Conservation (phyloP, 306 rosid species). For the Sphenostylis stenocarpa region DNA sequence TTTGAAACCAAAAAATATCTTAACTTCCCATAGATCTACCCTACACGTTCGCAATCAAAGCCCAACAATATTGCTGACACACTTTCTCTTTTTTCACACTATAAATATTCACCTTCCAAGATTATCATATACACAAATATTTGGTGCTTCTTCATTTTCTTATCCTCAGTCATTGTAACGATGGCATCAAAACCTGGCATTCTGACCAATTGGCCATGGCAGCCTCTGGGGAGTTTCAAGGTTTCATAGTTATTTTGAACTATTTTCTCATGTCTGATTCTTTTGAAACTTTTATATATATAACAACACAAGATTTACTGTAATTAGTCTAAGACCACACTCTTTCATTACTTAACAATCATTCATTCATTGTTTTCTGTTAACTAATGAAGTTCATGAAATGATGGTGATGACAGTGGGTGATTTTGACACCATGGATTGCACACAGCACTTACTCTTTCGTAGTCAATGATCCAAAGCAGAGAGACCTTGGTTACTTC, state of each 20-base stretch:
- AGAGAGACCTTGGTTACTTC: slow-evolving; percentile 41
- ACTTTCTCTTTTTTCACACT: background rate
- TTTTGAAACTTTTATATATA: too few species aligned
- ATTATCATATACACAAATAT: background rate
- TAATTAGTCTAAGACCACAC: too few species aligned
- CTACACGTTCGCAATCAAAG: background rate
- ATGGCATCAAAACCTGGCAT: slow-evolving; percentile 47
- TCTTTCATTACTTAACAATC: background rate
- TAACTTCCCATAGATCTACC: background rate
- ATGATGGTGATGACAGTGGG: slow-evolving; percentile 44
- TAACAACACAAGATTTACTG: too few species aligned
- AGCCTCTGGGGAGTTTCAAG: slow-evolving; percentile 37
- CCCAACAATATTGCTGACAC: background rate
- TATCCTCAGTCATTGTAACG: background rate
- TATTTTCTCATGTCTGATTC: background rate
- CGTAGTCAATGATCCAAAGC: slow-evolving; percentile 23
- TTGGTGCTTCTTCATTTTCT: background rate
- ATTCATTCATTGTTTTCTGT: background rate
- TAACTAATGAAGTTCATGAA: too few species aligned
- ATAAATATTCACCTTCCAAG: slow-evolving; percentile 1
- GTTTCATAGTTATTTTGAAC: background rate
- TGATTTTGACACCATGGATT: slow-evolving; percentile 57
- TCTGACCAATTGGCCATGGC: slow-evolving; percentile 43
- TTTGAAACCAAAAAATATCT: too few species aligned
- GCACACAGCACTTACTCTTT: slow-evolving; percentile 47